A percentile compares a stretch with the other conserved stretches of the same genome.
Evolutionary conservation across 208 protist genomes (phyloP).

Genomic region (Crithidia brevicula): DNA sequence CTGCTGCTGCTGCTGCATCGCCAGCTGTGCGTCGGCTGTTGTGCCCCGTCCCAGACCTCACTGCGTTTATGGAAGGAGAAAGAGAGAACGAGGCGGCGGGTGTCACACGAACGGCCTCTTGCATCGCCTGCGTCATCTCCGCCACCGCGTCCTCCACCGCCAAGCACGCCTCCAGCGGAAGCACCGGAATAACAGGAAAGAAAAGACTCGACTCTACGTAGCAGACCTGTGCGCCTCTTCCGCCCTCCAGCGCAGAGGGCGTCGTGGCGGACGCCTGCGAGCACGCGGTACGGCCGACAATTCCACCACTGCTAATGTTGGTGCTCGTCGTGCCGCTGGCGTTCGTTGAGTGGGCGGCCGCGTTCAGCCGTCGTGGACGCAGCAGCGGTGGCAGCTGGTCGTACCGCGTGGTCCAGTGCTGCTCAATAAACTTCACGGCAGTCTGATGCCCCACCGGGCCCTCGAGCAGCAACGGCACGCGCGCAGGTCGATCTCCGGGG

Average conservation of each 20-base stretch:
- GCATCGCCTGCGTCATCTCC: not conserved
- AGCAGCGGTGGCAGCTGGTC: slow-evolving; percentile 19
- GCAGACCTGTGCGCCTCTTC: not conserved
- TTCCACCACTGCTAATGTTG: too few species aligned
- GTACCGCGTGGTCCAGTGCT: slow-evolving; percentile 13
- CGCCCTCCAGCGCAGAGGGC: not conserved
- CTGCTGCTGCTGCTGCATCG: not conserved
- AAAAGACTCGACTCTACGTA: slow-evolving; percentile 11
- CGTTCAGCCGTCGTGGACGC: not conserved
- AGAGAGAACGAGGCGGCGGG: too few species aligned
- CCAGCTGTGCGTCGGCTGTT: not conserved
- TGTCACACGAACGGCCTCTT: not conserved
- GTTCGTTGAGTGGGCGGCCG: too few species aligned
- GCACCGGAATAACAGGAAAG: slow-evolving; percentile 9
- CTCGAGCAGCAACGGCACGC: slow-evolving; percentile 21
- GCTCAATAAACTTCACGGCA: slow-evolving; percentile 19
- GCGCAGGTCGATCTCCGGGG: slow-evolving; percentile 1
- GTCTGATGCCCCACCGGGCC: slow-evolving; percentile 13
- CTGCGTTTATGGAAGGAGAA: too few species aligned
- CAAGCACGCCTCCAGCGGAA: slow-evolving; percentile 2
- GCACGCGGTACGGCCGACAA: too few species aligned
- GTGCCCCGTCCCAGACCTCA: not conserved
- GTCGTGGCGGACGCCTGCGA: not conserved
- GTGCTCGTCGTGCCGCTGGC: too few species aligned
- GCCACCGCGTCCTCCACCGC: slow-evolving; percentile 8